Base-by-base conservation (phyloP, 2,329 filamentous ascomycete genomes). In the Xylaria sp. region DNA sequence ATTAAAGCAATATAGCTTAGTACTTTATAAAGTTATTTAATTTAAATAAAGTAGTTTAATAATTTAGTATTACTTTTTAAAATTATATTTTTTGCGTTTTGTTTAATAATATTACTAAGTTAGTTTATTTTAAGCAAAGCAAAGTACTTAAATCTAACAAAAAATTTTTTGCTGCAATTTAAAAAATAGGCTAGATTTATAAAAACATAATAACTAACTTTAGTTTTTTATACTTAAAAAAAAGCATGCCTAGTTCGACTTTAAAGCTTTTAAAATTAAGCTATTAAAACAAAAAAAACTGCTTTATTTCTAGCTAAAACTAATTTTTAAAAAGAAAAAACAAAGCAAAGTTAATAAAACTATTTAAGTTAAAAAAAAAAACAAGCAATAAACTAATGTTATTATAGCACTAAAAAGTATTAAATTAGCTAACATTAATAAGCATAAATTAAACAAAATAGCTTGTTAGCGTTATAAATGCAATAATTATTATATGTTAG, bases 311-410 rank as follows among this genome's bases (percentile, higher is more conserved):
- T 7, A 29, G 47, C 13, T 29, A 27, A 50, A 15, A 50, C 29
- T 29, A 29, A 50, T 50, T 15, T 15, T 50, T 50, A 50, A 50
- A 50, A 50, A 27, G n/a, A 50, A 50, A 50, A 50, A 25, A 50
- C 6, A 27, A 50, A 50, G 29, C 29, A 29, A 27, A 33, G 31
- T 5, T 22, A 39, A 39, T 3, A 29, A 50, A 13, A 29, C 3
- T 29, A 7, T 15, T 50, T 50, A 27, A 50, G 13, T 29, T 50
- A 27, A 50, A 33, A 20, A 20, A n/a, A 44, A 44, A 22, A 44
- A 44, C 5, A 44, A 31, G 33, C 3, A n/a, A 44, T 44, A 44
- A 17, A 13, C 5, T 20, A 44, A 44, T 5, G n/a, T 44, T n/a
- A 22, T 7, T 2, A 3, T 44, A 5, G 5, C 42, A 5, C 9